phyloP scores from a whole-genome alignment of 331 rosid species.

The Rhamnella rubrinervis region DNA sequence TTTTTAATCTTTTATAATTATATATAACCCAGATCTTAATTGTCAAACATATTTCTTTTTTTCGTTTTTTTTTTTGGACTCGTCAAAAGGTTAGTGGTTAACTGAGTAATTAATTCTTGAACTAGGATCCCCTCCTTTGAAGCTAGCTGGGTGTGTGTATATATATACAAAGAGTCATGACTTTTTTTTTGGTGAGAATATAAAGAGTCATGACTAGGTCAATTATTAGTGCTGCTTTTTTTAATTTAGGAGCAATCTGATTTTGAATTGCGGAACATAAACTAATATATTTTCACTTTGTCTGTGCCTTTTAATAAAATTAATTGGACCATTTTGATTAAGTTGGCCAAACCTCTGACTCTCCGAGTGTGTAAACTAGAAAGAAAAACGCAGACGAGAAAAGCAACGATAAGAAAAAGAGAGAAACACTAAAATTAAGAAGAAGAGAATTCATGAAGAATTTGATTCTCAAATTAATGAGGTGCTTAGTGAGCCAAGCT shows the following conservation, averaged over 20 bases:
- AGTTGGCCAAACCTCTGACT: neutral
- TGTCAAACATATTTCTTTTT: neutral
- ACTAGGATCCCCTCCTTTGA: neutral
- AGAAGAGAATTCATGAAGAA: too few relatives aligned
- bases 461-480: too few relatives aligned
- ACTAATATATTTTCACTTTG: neutral
- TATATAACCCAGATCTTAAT: neutral
- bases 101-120: constrained; percentile 10
- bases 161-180: neutral
- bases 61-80: too few relatives aligned
- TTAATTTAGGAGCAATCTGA: neutral
- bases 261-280: constrained; percentile 15
- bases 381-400: too few relatives aligned
- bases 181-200: too few relatives aligned
- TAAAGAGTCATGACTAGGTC: neutral
- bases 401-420: too few relatives aligned
- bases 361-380: neutral
- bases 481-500: too few relatives aligned
- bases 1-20: neutral
- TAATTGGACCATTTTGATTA: neutral
- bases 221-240: constrained; percentile 3
- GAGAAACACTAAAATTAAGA: too few relatives aligned
- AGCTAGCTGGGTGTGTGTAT: neutral
- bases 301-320: neutral
- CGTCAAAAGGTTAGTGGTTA: constrained; percentile 8